Base-by-base conservation (phyloP, 192 early-diverging fungal genomes). In the Coemansia biformis region DNA sequence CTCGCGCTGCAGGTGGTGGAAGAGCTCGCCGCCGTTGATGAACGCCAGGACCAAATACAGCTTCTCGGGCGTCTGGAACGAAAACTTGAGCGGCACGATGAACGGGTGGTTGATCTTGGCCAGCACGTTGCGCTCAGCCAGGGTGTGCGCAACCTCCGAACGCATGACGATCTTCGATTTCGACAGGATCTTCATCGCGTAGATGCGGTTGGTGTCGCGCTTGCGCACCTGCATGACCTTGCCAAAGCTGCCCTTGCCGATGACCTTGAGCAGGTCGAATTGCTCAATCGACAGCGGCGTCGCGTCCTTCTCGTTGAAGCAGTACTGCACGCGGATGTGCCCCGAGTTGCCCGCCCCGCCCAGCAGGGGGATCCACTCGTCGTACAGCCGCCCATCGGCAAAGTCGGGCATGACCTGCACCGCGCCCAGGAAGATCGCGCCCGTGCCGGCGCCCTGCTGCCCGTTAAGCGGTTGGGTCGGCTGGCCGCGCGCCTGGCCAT, bases 211-310 rank as follows among this genome's bases (percentile, higher is more conserved):
- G 19, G 89, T 87, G 69, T 91, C 88, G 51, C 80, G 81, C 60
- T 94, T 94, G 41, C 92, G 90, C 38, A 94, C 92, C 67, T 91
- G 89, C 84, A 91, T 89, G 67, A 96, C 93, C 78, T 93, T 96
- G 52, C 91, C 92, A 78, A 96, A 98, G 61, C 85, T 88, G 34
- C 95, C 95, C 53, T 94, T 93, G 38, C 95, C 95, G 70, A 98
- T 89, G 43, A 95, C 89, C 60, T 92, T 93, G 33, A 96, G 78
- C 48, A 93, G 66, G 56, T 92, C 92, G 75, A 98, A 98, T 43
- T 88, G 85, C 39, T 96, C 90, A 36, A 92, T 82, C 29, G 84
- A 77, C 56, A 95, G 63, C 17, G 88, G 85, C 18, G 79, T 81
- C 32, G 83, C 75, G 54, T 81, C 79, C 38, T 82, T 78, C 29